Conservation (phyloP, 768 basidiomycete genomes). For the Gymnopilus dilepis region DNA sequence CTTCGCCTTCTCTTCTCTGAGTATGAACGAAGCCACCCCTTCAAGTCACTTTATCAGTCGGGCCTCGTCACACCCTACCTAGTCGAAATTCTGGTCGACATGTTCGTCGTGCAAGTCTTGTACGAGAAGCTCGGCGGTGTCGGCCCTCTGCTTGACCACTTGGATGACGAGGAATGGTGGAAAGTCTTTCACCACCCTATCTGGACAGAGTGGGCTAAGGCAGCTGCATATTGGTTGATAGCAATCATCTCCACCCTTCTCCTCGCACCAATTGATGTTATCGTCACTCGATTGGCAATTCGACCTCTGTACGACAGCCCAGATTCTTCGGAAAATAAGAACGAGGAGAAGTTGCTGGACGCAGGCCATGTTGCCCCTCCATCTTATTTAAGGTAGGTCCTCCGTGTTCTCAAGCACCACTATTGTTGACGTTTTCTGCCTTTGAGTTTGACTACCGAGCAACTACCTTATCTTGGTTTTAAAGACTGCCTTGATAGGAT, state of each 20-base stretch:
- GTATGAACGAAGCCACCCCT: conserved; percentile 15
- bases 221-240: conserved; percentile 3
- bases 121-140: neutral
- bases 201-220: conserved; percentile 1
- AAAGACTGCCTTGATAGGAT: conserved; percentile 21
- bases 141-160: conserved; percentile 6
- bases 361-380: conserved; percentile 1
- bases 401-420: neutral
- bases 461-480: conserved; percentile 17
- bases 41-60: conserved; percentile 11
- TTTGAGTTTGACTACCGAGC: conserved; percentile 19
- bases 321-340: conserved; percentile 7
- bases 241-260: conserved; percentile 1
- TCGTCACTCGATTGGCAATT: conserved; percentile 19
- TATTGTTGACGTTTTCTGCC: neutral
- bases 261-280: conserved; percentile 17
- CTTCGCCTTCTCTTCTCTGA: conserved; percentile 17
- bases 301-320: conserved; percentile 13
- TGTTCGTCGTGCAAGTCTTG: neutral
- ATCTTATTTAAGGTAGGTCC: conserved; percentile 12
- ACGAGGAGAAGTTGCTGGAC: conserved; percentile 11
- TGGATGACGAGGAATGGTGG: conserved; percentile 6
- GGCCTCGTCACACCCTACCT: conserved; percentile 14
- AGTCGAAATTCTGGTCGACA: conserved; percentile 1
- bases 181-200: conserved; percentile 9